Conservation (phyloP, 2,329 filamentous ascomycete genomes). For the Orbilia javanica region DNA sequence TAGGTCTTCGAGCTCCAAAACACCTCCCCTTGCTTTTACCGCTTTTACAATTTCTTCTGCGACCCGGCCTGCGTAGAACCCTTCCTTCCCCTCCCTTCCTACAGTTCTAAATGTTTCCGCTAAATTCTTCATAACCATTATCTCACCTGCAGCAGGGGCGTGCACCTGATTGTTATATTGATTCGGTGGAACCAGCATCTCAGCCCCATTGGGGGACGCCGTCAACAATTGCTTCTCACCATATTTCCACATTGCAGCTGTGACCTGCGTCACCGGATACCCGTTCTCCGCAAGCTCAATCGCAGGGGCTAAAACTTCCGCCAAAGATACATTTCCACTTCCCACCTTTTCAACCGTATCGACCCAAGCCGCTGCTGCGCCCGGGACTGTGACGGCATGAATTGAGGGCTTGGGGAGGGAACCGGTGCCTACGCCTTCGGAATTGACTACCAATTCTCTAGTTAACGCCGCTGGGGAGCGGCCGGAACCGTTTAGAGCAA, state of each 20-base stretch:
- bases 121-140: slow-evolving; percentile 86
- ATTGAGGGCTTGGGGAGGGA: slow-evolving; percentile 81
- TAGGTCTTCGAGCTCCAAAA: slow-evolving; percentile 83
- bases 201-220: slow-evolving; percentile 86
- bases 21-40: slow-evolving; percentile 79
- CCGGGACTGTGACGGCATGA: slow-evolving; percentile 87
- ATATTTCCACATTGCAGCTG: slow-evolving; percentile 77
- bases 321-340: slow-evolving; percentile 82
- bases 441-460: slow-evolving; percentile 75
- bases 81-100: slow-evolving; percentile 83
- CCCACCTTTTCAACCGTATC: slow-evolving; percentile 90
- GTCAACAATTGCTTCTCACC: slow-evolving; percentile 74
- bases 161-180: slow-evolving; percentile 74
- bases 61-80: slow-evolving; percentile 89
- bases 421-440: slow-evolving; percentile 58
- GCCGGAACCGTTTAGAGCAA: slow-evolving; percentile 93
- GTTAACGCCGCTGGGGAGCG: slow-evolving; percentile 77
- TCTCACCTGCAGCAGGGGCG: slow-evolving; percentile 82
- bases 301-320: slow-evolving; percentile 83
- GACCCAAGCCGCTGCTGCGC: slow-evolving; percentile 92
- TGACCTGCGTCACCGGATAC: slow-evolving; percentile 87
- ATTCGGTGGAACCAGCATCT: slow-evolving; percentile 76
- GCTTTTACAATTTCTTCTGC: slow-evolving; percentile 85
- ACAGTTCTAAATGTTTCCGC: slow-evolving; percentile 84
- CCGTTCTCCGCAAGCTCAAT: slow-evolving; percentile 88